These are phyloP conservation scores for Yamadazyma atlantica DNA, from an alignment of 1,139 yeast species.

Conservation along the genomic window DNA sequence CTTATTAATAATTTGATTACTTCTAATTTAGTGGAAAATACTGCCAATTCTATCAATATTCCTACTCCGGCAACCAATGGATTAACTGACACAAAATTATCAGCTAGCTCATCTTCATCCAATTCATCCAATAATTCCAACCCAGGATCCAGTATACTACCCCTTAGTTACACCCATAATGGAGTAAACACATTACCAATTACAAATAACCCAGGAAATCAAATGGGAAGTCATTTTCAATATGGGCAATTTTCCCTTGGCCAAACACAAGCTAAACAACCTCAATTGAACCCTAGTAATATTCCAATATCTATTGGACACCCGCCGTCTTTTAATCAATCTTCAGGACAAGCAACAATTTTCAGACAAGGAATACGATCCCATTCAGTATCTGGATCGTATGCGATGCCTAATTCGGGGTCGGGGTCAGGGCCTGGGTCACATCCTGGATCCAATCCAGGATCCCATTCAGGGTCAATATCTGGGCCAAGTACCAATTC, in stretches of 20 bases:
- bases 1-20: slow-evolving; percentile 11
- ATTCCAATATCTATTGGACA: background rate
- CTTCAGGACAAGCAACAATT: background rate
- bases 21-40: slow-evolving; percentile 6
- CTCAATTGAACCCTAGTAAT: background rate
- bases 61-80: background rate
- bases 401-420: background rate
- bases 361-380: slow-evolving; percentile 3
- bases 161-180: background rate
- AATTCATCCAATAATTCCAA: slow-evolving; percentile 2
- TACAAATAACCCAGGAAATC: background rate
- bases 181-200: background rate
- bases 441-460: slow-evolving; percentile 1
- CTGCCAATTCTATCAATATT: slow-evolving; percentile 4
- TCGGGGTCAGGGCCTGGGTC: slow-evolving; percentile 1
- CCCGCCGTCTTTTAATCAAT: background rate
- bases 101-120: slow-evolving; percentile 2
- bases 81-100: background rate
- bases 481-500: slow-evolving; percentile 1
- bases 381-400: background rate
- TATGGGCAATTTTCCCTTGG: background rate
- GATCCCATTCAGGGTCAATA: slow-evolving; percentile 2
- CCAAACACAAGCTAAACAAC: background rate
- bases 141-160: background rate
- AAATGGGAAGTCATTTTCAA: background rate